Conservation (phyloP, 1,284 basidiomycete genomes). For the Pyrrhoderma noxium region DNA sequence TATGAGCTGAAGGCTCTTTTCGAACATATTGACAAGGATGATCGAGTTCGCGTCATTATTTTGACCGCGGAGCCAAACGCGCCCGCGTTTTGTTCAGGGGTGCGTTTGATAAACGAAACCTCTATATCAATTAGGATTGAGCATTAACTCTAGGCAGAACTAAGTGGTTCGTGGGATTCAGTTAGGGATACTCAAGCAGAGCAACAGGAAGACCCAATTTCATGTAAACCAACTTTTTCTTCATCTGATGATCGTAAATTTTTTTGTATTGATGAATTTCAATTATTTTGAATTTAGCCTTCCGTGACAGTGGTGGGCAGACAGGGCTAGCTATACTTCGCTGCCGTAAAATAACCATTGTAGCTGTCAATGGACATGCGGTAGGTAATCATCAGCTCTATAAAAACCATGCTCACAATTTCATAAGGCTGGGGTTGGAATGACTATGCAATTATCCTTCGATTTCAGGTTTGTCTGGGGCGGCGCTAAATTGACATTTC, state of each 20-base stretch:
- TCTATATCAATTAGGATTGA: not conserved
- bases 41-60: constrained; percentile 43
- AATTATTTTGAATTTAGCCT: constrained; percentile 27
- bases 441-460: constrained; percentile 50
- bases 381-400: constrained; percentile 26
- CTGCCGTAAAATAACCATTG: constrained; percentile 51
- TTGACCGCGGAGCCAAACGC: constrained; percentile 45
- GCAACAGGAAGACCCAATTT: constrained; percentile 38
- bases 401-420: not conserved
- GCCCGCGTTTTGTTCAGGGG: constrained; percentile 48
- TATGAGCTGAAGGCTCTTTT: constrained; percentile 38
- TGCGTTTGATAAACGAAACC: too few relatives aligned
- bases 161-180: constrained; percentile 35
- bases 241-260: too few relatives aligned
- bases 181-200: constrained; percentile 33
- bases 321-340: constrained; percentile 41
- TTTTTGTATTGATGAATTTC: too few relatives aligned
- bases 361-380: constrained; percentile 52
- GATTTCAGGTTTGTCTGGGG: constrained; percentile 50
- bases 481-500: constrained; percentile 45
- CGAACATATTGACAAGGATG: constrained; percentile 42
- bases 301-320: constrained; percentile 42
- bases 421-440: constrained; percentile 41
- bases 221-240: constrained; percentile 10
- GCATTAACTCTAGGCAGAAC: constrained; percentile 45